A percentile compares a stretch with the other conserved stretches of the same genome.
These are phyloP conservation scores for Fagopyrum tataricum DNA, from an alignment of 148 eudicot genomes.

Conservation along the genomic window DNA sequence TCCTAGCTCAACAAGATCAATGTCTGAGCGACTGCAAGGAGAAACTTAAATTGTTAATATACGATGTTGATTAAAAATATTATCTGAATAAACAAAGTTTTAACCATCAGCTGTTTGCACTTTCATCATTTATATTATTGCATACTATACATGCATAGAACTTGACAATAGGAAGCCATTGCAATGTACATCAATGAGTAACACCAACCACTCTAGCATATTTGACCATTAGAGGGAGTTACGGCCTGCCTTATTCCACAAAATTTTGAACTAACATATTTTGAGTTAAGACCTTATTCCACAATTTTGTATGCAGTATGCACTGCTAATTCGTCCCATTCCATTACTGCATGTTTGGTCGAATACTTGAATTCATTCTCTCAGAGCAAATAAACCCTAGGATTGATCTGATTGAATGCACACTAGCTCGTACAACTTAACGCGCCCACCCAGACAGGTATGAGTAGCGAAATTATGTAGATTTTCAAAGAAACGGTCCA, in stretches of 20 bases:
- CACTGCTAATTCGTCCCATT: too few relatives aligned
- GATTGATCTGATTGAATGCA: too few relatives aligned
- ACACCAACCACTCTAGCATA: background rate
- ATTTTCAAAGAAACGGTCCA: too few relatives aligned
- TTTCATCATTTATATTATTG: background rate
- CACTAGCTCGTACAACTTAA: too few relatives aligned
- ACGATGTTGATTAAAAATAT: background rate
- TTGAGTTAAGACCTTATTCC: too few relatives aligned
- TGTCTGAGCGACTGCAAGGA: conserved; percentile 55
- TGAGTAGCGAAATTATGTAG: too few relatives aligned
- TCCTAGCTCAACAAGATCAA: conserved; percentile 70
- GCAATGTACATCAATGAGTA: background rate
- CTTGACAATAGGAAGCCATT: background rate
- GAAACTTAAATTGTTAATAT: conserved; percentile 18
- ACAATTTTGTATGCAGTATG: too few relatives aligned
- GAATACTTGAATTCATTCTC: too few relatives aligned
- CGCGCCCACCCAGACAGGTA: too few relatives aligned
- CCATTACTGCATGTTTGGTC: too few relatives aligned
- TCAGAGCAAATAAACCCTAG: too few relatives aligned
- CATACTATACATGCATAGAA: background rate
- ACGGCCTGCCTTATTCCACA: background rate
- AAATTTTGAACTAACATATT: background rate
- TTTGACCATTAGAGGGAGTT: background rate
- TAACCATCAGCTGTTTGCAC: background rate
- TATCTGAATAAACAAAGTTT: background rate